phyloP scores from a whole-genome alignment of 164 flowering plant genomes.

The grape (Vitis vinifera) region DNA sequence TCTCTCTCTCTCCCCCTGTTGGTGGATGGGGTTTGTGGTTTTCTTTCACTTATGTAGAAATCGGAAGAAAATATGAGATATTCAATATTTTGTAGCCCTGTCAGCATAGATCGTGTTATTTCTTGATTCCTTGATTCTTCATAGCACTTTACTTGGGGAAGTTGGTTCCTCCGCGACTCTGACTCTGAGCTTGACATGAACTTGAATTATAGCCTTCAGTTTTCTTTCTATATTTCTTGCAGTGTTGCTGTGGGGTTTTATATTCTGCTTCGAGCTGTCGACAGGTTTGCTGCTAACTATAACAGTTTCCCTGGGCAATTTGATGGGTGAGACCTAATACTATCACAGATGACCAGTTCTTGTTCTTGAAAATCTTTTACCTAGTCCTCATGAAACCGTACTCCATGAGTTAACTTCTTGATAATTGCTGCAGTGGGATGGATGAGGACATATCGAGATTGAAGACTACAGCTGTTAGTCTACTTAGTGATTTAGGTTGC shows the following conservation, averaged over 20 bases:
- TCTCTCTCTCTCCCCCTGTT: too few species aligned
- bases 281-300: conserved; percentile 81
- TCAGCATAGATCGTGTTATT: too few species aligned
- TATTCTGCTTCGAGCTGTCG: conserved; percentile 90
- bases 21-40: too few species aligned
- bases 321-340: conserved; percentile 64
- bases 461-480: conserved; percentile 71
- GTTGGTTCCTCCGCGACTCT: too few species aligned
- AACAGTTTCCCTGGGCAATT: conserved; percentile 90
- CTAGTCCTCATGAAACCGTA: neutral
- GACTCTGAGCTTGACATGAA: neutral
- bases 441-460: conserved; percentile 93
- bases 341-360: neutral
- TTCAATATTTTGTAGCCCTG: too few species aligned
- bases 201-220: neutral
- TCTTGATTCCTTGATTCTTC: too few species aligned
- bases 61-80: too few species aligned
- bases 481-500: conserved; percentile 82
- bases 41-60: too few species aligned
- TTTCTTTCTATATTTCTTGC: conserved; percentile 20
- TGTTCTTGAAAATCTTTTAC: neutral
- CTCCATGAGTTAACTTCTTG: conserved; percentile 1
- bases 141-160: too few species aligned
- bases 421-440: conserved; percentile 51
- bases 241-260: conserved; percentile 83